phyloP scores from a whole-genome alignment of 2,329 filamentous ascomycete species.

The Diaporthe batatas region DNA sequence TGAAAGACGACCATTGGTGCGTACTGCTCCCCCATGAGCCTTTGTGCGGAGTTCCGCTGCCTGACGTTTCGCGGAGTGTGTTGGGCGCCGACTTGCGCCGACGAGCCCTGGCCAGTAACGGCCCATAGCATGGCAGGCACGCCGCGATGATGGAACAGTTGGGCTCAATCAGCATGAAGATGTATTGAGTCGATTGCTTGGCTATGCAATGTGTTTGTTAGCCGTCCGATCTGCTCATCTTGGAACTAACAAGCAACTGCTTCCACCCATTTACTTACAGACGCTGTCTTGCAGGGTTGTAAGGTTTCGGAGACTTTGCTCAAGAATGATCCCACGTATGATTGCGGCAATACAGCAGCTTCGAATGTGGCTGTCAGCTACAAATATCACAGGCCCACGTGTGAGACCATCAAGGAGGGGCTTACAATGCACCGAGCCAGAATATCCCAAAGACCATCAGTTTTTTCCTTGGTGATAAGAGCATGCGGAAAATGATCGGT shows the following conservation, averaged over 20 bases:
- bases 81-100: background rate
- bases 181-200: slow-evolving; percentile 3
- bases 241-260: too few species aligned
- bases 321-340: background rate
- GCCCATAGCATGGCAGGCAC: slow-evolving; percentile 23
- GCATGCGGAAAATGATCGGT: background rate
- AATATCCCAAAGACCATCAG: background rate
- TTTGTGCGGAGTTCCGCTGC: background rate
- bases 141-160: slow-evolving; percentile 30
- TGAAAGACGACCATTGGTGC: background rate
- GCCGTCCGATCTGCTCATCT: too few species aligned
- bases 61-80: background rate
- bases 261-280: background rate
- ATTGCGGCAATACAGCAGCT: background rate
- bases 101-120: background rate
- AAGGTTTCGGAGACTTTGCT: background rate
- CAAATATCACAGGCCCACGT: too few species aligned
- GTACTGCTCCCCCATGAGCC: background rate
- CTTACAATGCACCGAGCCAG: slow-evolving; percentile 32
- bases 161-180: slow-evolving; percentile 21
- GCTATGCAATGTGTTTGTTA: background rate
- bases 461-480: background rate
- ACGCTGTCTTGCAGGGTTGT: background rate
- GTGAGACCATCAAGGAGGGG: too few species aligned
- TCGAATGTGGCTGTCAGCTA: background rate